Evolutionary conservation across 116 monocot genomes (phyloP).

Genomic region (Posidonia oceanica): DNA sequence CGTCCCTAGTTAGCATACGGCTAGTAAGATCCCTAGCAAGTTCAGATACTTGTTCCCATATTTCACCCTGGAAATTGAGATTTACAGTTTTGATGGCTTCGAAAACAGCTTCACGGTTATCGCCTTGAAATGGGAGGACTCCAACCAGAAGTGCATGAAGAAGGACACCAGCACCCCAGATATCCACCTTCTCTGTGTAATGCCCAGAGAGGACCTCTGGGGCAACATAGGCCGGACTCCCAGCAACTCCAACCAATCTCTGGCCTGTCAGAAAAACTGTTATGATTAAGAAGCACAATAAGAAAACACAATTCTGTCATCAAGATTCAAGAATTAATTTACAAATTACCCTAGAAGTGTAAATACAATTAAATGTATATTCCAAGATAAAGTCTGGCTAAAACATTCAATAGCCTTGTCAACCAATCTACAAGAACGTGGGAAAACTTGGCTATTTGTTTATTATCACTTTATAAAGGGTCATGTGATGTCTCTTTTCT

Average conservation of each 20-base stretch:
- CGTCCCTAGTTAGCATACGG: conserved; percentile 73
- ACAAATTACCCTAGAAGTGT: no score
- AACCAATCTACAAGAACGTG: no score
- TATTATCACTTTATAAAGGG: no score
- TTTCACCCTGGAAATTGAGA: conserved; percentile 47
- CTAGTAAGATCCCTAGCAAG: conserved; percentile 62
- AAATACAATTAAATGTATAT: no score
- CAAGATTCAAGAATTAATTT: no score
- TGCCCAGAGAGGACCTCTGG: conserved; percentile 80
- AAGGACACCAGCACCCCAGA: conserved; percentile 88
- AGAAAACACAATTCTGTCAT: no score
- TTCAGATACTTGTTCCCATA: conserved; percentile 57
- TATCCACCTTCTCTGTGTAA: conserved; percentile 84
- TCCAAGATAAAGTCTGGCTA: no score
- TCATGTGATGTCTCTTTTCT: no score
- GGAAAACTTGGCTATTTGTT: no score
- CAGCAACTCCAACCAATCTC: conserved; percentile 66
- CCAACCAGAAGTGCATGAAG: conserved; percentile 76
- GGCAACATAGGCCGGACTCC: conserved; percentile 93
- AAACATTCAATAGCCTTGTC: no score
- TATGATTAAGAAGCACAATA: background rate
- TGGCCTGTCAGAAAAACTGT: conserved; percentile 40
- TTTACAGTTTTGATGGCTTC: conserved; percentile 64
- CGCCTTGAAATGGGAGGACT: conserved; percentile 67
- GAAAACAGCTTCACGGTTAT: conserved; percentile 59